These are phyloP conservation scores for Phyllostachys edulis DNA, from an alignment of 176 grass and related monocot species.

Conservation along the genomic window DNA sequence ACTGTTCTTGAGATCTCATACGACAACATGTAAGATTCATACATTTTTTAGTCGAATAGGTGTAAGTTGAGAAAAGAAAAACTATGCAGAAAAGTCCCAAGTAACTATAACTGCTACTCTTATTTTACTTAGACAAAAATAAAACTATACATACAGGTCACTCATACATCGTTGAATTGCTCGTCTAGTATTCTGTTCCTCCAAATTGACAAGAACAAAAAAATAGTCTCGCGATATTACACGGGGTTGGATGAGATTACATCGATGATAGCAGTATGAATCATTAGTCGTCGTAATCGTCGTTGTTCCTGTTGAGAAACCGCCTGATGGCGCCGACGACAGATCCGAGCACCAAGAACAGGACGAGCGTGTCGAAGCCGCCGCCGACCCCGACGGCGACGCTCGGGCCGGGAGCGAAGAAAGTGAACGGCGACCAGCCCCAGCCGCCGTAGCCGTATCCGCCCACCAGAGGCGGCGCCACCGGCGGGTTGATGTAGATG, in stretches of 20 bases:
- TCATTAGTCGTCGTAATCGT: conserved; percentile 74
- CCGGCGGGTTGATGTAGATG: conserved; percentile 80
- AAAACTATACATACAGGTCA: neutral
- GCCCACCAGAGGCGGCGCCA: conserved; percentile 70
- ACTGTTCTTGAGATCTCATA: too few relatives aligned
- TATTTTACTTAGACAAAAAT: neutral
- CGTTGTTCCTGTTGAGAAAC: conserved; percentile 53
- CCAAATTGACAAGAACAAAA: neutral
- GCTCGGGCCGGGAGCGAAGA: conserved; percentile 77
- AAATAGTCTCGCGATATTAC: neutral
- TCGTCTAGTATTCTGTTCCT: neutral
- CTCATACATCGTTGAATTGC: neutral
- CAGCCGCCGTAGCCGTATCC: conserved; percentile 80
- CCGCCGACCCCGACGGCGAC: conserved; percentile 72
- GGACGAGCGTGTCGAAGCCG: conserved; percentile 67
- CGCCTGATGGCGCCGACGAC: conserved; percentile 60
- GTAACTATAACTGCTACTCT: neutral
- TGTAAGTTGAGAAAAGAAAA: too few relatives aligned
- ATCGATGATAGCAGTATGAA: neutral
- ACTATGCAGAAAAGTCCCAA: neutral
- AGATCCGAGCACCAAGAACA: conserved; percentile 58
- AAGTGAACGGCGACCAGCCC: conserved; percentile 85
- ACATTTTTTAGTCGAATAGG: too few relatives aligned
- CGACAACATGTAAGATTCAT: too few relatives aligned
- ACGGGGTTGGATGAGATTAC: neutral